Percentiles rank a stretch among this genome's conserved stretches.
These are phyloP conservation scores for Gautieria morchelliformis DNA, from an alignment of 768 basidiomycete species.

Conservation along the genomic window DNA sequence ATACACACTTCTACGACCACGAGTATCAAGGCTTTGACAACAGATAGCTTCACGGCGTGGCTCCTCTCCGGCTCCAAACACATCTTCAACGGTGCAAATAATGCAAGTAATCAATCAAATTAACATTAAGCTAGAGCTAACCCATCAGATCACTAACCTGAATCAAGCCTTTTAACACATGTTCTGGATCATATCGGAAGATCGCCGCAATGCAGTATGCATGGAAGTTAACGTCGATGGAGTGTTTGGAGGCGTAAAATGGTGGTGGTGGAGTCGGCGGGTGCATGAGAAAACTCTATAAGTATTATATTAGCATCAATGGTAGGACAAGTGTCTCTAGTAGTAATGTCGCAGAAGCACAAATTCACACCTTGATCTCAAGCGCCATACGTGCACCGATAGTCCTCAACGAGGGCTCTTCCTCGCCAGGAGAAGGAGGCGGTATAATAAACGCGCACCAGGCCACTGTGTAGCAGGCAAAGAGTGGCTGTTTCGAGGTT, in stretches of 20 bases:
- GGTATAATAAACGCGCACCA: not conserved
- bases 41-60: slow-evolving; percentile 3
- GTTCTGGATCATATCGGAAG: not conserved
- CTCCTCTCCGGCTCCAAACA: slow-evolving; percentile 4
- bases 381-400: not conserved
- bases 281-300: not conserved
- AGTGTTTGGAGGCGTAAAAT: not conserved
- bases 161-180: not conserved
- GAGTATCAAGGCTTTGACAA: slow-evolving; percentile 4
- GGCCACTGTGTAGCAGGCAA: not conserved
- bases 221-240: slow-evolving; percentile 5
- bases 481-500: not conserved
- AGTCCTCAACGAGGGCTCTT: not conserved
- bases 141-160: not conserved
- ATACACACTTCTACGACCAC: slow-evolving; percentile 1
- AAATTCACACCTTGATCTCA: not conserved
- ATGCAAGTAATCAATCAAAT: not conserved
- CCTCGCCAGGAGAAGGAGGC: not conserved
- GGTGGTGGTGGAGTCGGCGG: not conserved
- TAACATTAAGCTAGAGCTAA: not conserved
- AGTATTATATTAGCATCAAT: not conserved
- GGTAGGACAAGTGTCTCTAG: not conserved
- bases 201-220: slow-evolving; percentile 5
- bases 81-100: not conserved
- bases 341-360: too few species aligned